These are phyloP conservation scores for Cutaneotrichosporon mucoides DNA, from an alignment of 1,284 basidiomycete species.

Conservation along the genomic window DNA sequence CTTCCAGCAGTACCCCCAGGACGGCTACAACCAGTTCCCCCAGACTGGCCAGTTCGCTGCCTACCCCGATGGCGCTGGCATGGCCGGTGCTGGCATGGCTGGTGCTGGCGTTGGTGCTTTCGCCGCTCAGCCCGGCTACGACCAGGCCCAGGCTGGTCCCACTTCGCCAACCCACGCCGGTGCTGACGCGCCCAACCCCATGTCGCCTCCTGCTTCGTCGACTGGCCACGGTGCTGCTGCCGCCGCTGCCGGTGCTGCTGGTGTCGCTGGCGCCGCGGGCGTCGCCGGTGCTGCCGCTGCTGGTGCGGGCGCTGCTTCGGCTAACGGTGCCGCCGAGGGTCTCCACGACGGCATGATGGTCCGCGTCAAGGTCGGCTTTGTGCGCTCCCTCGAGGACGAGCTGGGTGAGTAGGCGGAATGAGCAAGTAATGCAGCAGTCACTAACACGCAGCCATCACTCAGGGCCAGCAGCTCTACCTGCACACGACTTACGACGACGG, in stretches of 20 bases:
- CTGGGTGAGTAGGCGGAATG: slow-evolving; percentile 31
- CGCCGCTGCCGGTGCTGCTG: slow-evolving; percentile 5
- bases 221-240: slow-evolving; percentile 4
- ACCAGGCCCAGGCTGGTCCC: not conserved
- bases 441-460: slow-evolving; percentile 34
- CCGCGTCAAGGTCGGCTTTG: slow-evolving; percentile 46
- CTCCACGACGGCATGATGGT: slow-evolving; percentile 43
- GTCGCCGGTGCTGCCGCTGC: slow-evolving; percentile 8
- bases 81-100: slow-evolving; percentile 7
- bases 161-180: not conserved
- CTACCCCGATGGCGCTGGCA: slow-evolving; percentile 10
- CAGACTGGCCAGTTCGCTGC: not conserved
- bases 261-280: slow-evolving; percentile 5
- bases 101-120: slow-evolving; percentile 14
- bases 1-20: slow-evolving; percentile 14
- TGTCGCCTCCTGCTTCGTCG: not conserved
- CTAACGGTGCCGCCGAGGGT: slow-evolving; percentile 11
- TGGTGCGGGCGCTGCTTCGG: slow-evolving; percentile 3
- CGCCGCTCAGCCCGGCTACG: slow-evolving; percentile 3
- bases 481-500: slow-evolving; percentile 49
- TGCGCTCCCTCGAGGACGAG: slow-evolving; percentile 47
- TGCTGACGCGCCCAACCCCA: not conserved
- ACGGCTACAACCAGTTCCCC: slow-evolving; percentile 13
- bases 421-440: too few species aligned
- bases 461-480: slow-evolving; percentile 48